Conservation (phyloP, 2,329 filamentous ascomycete genomes). For the Sarocladium oryzae region DNA sequence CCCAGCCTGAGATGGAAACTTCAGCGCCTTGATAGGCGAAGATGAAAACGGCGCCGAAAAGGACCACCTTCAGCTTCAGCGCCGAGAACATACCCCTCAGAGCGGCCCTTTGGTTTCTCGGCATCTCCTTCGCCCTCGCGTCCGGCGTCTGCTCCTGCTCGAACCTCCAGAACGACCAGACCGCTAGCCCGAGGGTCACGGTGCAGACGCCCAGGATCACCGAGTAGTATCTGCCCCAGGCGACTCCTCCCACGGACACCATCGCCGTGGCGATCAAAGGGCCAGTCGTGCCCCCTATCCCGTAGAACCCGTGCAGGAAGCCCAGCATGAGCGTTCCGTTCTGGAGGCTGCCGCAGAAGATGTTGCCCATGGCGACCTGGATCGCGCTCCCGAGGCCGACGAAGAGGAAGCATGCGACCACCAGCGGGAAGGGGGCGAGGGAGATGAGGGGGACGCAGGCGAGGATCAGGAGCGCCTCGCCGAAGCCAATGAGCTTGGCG, state of each 20-base stretch:
- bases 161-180: conserved; percentile 65
- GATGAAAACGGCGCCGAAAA: conserved; percentile 74
- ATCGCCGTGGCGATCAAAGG: conserved; percentile 72
- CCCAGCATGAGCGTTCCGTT: conserved; percentile 52
- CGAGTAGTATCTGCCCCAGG: conserved; percentile 70
- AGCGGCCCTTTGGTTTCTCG: conserved; percentile 18
- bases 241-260: conserved; percentile 48
- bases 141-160: conserved; percentile 48
- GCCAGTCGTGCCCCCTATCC: conserved; percentile 57
- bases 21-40: conserved; percentile 83
- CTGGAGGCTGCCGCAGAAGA: conserved; percentile 49
- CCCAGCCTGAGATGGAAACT: conserved; percentile 79
- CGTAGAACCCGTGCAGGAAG: conserved; percentile 60
- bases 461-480: conserved; percentile 47
- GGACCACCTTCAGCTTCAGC: conserved; percentile 50
- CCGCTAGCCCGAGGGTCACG: conserved; percentile 49
- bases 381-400: conserved; percentile 53
- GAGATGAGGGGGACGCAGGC: conserved; percentile 61
- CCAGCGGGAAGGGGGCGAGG: conserved; percentile 62
- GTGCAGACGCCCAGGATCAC: conserved; percentile 54
- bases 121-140: conserved; percentile 27
- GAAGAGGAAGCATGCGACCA: conserved; percentile 64
- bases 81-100: conserved; percentile 40
- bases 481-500: conserved; percentile 54
- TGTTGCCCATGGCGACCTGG: conserved; percentile 51